Conservation (phyloP, 192 early-diverging fungal genomes). For the Podila epigama region DNA sequence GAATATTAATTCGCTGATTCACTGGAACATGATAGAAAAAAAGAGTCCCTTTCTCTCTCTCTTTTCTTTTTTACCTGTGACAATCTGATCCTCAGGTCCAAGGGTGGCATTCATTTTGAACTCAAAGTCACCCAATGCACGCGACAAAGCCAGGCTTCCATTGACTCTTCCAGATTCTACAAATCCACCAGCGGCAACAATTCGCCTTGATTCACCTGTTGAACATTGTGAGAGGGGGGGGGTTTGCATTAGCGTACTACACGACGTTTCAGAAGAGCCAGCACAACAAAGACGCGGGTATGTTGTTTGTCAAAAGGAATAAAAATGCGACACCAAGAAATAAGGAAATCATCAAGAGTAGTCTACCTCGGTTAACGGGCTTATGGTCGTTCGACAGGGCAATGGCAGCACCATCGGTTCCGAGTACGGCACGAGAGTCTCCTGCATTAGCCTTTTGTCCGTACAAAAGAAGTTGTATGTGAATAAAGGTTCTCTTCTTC, state of each 20-base stretch:
- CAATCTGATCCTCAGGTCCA: conserved; percentile 88
- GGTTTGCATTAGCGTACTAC: too few relatives aligned
- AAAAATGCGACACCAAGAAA: not conserved
- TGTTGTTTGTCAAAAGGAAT: not conserved
- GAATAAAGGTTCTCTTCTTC: not conserved
- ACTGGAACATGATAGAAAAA: not conserved
- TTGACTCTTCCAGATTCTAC: conserved; percentile 99
- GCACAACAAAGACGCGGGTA: too few relatives aligned
- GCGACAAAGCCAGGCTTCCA: conserved; percentile 95
- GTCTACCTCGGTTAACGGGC: conserved; percentile 76
- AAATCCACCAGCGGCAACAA: conserved; percentile 92
- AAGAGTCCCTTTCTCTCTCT: too few relatives aligned
- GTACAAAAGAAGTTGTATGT: not conserved
- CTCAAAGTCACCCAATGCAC: conserved; percentile 98
- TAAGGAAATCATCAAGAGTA: too few relatives aligned
- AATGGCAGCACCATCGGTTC: conserved; percentile 74
- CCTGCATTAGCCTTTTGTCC: conserved; percentile 83
- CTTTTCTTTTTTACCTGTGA: conserved; percentile 67
- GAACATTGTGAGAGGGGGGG: too few relatives aligned
- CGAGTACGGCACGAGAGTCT: conserved; percentile 93
- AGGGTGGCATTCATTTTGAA: conserved; percentile 91
- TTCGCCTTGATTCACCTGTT: conserved; percentile 85
- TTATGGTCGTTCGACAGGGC: conserved; percentile 95
- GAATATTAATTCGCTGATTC: not conserved
- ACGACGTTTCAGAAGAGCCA: too few relatives aligned